These are phyloP conservation scores for Saprolegnia diclina DNA, from an alignment of 352 stramenopile species.

Conservation along the genomic window DNA sequence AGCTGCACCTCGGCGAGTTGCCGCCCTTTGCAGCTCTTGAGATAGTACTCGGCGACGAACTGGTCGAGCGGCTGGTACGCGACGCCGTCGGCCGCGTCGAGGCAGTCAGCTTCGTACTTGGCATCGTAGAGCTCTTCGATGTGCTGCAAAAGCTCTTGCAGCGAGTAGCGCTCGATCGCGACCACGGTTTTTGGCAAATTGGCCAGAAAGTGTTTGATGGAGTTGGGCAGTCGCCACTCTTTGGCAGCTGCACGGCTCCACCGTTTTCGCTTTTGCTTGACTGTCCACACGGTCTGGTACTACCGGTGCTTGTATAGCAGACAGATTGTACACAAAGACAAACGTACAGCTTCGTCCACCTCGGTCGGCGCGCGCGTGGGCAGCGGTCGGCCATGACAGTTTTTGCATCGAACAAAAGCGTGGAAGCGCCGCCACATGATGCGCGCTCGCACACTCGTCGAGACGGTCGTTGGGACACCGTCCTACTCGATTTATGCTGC, in stretches of 20 bases:
- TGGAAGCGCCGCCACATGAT: conserved; percentile 66
- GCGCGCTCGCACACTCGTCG: conserved; percentile 38
- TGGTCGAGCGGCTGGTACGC: conserved; percentile 39
- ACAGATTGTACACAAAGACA: neutral
- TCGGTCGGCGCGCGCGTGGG: neutral
- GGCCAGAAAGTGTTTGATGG: conserved; percentile 55
- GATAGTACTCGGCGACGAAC: conserved; percentile 68
- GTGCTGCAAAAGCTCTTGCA: conserved; percentile 43
- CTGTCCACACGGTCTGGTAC: conserved; percentile 60
- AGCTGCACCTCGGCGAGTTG: conserved; percentile 60
- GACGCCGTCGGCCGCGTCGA: conserved; percentile 55
- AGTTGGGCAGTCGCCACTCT: conserved; percentile 42
- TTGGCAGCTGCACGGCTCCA: conserved; percentile 37
- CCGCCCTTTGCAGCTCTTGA: conserved; percentile 56
- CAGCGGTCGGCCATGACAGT: conserved; percentile 52
- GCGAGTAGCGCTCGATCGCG: conserved; percentile 57
- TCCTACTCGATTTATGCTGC: conserved; percentile 34
- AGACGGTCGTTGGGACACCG: conserved; percentile 54
- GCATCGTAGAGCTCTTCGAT: conserved; percentile 77
- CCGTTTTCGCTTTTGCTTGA: conserved; percentile 35
- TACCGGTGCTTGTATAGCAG: conserved; percentile 29
- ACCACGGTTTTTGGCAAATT: conserved; percentile 67
- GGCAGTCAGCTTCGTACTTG: conserved; percentile 56
- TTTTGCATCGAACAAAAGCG: conserved; percentile 61
- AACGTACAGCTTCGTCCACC: conserved; percentile 30